Conservation (phyloP, 345 rosid species). For the Balakata baccata region DNA sequence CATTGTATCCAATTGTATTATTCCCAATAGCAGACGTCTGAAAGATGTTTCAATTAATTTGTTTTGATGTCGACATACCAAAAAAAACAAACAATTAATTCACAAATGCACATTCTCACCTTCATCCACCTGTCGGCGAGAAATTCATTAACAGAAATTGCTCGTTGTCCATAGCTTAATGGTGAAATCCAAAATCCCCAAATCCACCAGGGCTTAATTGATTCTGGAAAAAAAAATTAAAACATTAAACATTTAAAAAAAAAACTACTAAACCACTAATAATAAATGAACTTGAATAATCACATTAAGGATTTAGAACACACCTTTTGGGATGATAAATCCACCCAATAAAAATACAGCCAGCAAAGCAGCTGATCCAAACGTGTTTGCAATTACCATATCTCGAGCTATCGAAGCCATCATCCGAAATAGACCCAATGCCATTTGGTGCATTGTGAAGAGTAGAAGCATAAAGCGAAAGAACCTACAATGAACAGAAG, state of each 20-base stretch:
- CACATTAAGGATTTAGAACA: background rate
- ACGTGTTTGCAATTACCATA: slow-evolving; percentile 82
- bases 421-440: slow-evolving; percentile 75
- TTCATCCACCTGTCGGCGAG: slow-evolving; percentile 68
- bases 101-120: slow-evolving; percentile 33
- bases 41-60: slow-evolving; percentile 18
- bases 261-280: slow-evolving; percentile 11
- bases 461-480: slow-evolving; percentile 75
- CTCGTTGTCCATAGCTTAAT: slow-evolving; percentile 70
- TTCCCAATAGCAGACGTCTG: slow-evolving; percentile 59
- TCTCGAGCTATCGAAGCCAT: slow-evolving; percentile 81
- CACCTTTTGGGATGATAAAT: slow-evolving; percentile 83
- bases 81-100: background rate
- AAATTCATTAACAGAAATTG: slow-evolving; percentile 81
- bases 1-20: slow-evolving; percentile 54
- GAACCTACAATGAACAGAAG: slow-evolving; percentile 43
- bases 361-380: slow-evolving; percentile 67
- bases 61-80: background rate
- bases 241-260: background rate
- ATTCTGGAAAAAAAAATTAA: slow-evolving; percentile 33
- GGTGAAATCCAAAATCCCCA: slow-evolving; percentile 98
- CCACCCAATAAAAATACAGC: slow-evolving; percentile 75
- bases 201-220: slow-evolving; percentile 78
- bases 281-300: background rate
- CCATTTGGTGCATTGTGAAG: slow-evolving; percentile 85